These are phyloP conservation scores for Tetracentron sinense DNA, from an alignment of 164 flowering plant genomes.

Conservation along the genomic window DNA sequence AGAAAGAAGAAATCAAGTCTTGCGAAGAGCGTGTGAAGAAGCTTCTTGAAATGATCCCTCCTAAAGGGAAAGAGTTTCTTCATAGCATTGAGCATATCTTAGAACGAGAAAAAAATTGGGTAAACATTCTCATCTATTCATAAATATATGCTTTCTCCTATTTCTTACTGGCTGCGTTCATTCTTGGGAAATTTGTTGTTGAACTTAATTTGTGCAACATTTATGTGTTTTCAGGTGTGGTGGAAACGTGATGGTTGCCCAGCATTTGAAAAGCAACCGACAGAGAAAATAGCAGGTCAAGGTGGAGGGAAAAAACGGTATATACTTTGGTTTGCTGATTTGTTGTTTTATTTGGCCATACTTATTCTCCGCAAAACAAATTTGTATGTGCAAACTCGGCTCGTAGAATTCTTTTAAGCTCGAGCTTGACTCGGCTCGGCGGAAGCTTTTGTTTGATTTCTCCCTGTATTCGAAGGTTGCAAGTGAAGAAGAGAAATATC, in stretches of 20 bases:
- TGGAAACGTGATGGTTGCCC: constrained; percentile 99
- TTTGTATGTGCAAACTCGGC: too few species aligned
- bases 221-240: constrained; percentile 59
- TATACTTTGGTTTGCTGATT: constrained; percentile 10
- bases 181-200: neutral
- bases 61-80: constrained; percentile 92
- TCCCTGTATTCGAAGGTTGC: too few species aligned
- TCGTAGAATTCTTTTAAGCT: too few species aligned
- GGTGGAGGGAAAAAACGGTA: constrained; percentile 81
- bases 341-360: neutral
- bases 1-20: constrained; percentile 91
- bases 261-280: constrained; percentile 80
- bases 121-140: constrained; percentile 23
- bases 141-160: neutral
- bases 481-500: too few species aligned
- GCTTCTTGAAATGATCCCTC: constrained; percentile 88
- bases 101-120: constrained; percentile 98
- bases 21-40: constrained; percentile 91
- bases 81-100: constrained; percentile 82
- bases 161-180: constrained; percentile 5
- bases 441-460: too few species aligned
- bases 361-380: neutral
- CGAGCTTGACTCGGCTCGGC: too few species aligned
- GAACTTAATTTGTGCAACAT: neutral
- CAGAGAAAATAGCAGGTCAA: constrained; percentile 57